Evolutionary conservation across 1,139 yeast species (phyloP).

Genomic region (Blastobotrys aristatus): DNA sequence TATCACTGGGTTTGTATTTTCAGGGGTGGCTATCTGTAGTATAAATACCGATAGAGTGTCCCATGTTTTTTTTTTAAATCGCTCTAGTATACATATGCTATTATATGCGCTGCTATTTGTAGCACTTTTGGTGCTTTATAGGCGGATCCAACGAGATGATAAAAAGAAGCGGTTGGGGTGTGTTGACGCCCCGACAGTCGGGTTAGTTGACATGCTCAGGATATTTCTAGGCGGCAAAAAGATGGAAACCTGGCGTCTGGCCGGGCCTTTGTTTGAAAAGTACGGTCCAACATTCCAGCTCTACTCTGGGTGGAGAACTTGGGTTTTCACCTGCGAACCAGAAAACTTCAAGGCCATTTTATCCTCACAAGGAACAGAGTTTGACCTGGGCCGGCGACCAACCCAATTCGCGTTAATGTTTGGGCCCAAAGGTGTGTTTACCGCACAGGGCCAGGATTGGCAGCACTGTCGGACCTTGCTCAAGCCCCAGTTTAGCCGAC

Average conservation of each 20-base stretch:
- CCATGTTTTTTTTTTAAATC: no score
- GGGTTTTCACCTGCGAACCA: conserved; percentile 43
- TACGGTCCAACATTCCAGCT: conserved; percentile 6
- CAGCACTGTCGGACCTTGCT: conserved; percentile 52
- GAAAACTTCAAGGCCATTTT: conserved; percentile 37
- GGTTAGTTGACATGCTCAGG: background rate
- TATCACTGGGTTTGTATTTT: no score
- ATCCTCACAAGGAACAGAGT: conserved; percentile 44
- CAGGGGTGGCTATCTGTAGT: background rate
- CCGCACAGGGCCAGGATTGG: conserved; percentile 54
- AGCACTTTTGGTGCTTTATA: background rate
- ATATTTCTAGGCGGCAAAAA: conserved; percentile 1
- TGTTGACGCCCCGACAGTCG: background rate
- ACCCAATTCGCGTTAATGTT: conserved; percentile 41
- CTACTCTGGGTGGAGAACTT: conserved; percentile 2
- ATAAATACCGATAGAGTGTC: background rate
- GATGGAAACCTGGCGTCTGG: conserved; percentile 5
- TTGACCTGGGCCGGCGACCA: conserved; percentile 47
- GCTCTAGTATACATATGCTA: background rate
- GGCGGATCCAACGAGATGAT: background rate
- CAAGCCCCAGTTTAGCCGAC: conserved; percentile 54
- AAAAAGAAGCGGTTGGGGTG: background rate
- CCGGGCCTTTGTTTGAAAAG: conserved; percentile 2
- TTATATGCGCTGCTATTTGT: background rate
- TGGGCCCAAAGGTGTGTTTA: conserved; percentile 51